Evolutionary conservation across 495 filamentous ascomycete genomes (phyloP).

Genomic region (Neurospora sublineolata): DNA sequence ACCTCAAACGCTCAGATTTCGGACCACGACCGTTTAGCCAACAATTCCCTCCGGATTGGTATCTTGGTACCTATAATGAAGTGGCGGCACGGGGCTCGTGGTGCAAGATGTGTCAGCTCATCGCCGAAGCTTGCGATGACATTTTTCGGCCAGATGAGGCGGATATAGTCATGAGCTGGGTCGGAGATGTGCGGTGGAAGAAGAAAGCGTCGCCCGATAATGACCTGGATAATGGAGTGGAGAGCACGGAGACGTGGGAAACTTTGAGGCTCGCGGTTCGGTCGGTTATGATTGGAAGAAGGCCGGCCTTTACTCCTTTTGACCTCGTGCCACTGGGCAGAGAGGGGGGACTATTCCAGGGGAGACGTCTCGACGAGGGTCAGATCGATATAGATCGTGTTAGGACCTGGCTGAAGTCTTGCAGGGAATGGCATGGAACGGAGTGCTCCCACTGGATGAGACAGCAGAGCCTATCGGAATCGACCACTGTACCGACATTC

Average conservation of each 20-base stretch:
- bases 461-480: neutral
- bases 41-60: neutral
- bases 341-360: neutral
- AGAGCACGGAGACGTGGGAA: neutral
- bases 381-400: neutral
- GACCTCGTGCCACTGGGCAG: neutral
- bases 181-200: neutral
- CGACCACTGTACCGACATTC: neutral
- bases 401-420: neutral
- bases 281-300: neutral
- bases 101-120: neutral
- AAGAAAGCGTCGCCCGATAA: neutral
- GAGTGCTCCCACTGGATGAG: neutral
- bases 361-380: neutral
- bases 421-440: neutral
- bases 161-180: neutral
- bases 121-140: neutral
- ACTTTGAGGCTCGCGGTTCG: neutral
- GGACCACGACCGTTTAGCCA: neutral
- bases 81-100: neutral
- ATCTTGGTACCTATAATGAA: neutral
- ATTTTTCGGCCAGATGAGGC: neutral
- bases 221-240: neutral
- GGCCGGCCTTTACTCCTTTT: neutral
- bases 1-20: neutral